phyloP scores from a whole-genome alignment of 768 basidiomycete species.

The Austroboletus festivus region DNA sequence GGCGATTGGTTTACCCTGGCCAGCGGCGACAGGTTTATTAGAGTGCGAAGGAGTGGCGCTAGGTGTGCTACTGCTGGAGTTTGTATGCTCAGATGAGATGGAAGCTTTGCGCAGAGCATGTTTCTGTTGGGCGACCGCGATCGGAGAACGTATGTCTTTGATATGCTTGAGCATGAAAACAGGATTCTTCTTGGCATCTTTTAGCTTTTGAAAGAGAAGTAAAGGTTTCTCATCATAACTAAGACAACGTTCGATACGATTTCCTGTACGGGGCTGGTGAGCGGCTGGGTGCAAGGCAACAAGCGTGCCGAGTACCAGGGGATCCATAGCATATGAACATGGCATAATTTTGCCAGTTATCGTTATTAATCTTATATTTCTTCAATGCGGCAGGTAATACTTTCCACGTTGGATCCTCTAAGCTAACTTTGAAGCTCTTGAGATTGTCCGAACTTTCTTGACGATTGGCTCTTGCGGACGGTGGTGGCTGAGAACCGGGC shows the following conservation, averaged over 20 bases:
- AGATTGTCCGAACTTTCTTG: slow-evolving; percentile 73
- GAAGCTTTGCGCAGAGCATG: slow-evolving; percentile 85
- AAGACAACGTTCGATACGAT: slow-evolving; percentile 87
- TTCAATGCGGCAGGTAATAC: slow-evolving; percentile 96
- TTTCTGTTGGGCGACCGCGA: slow-evolving; percentile 94
- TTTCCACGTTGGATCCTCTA: slow-evolving; percentile 98
- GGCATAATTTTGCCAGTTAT: slow-evolving; percentile 98
- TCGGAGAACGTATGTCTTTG: slow-evolving; percentile 91
- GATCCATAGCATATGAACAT: slow-evolving; percentile 99
- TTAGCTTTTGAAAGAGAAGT: slow-evolving; percentile 93
- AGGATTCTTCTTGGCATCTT: slow-evolving; percentile 95
- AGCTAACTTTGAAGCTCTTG: slow-evolving; percentile 94
- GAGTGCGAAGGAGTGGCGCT: slow-evolving; percentile 16
- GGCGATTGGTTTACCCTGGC: slow-evolving; percentile 36
- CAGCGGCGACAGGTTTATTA: slow-evolving; percentile 25
- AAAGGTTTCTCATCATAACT: slow-evolving; percentile 98
- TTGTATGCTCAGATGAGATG: slow-evolving; percentile 26
- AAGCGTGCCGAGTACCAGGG: slow-evolving; percentile 50
- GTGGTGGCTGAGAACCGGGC: slow-evolving; percentile 25
- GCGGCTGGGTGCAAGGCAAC: neutral
- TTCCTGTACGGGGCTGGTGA: slow-evolving; percentile 39
- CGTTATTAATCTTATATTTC: slow-evolving; percentile 98
- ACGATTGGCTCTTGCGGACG: slow-evolving; percentile 40
- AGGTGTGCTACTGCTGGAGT: slow-evolving; percentile 18
- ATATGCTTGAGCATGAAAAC: slow-evolving; percentile 99